These are phyloP conservation scores for Graphilbum sp. DNA, from an alignment of 2,329 filamentous ascomycete species.

Conservation along the genomic window DNA sequence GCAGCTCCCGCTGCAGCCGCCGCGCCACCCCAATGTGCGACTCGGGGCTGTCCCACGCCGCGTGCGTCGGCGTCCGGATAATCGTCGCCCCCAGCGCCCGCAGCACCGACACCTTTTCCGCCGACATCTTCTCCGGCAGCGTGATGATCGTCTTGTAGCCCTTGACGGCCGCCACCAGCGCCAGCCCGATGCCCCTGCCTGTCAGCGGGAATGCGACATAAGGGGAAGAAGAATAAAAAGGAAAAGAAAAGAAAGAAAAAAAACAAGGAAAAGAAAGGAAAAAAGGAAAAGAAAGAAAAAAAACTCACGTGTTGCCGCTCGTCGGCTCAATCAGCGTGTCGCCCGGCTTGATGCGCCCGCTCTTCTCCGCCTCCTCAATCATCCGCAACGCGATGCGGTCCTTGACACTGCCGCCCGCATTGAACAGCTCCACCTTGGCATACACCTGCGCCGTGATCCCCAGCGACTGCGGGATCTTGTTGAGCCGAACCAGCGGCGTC, in stretches of 20 bases:
- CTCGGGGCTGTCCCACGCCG: slow-evolving; percentile 86
- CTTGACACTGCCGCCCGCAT: slow-evolving; percentile 85
- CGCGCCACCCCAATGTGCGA: slow-evolving; percentile 92
- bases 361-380: slow-evolving; percentile 88
- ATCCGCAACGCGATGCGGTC: slow-evolving; percentile 92
- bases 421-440: slow-evolving; percentile 85
- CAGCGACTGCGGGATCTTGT: slow-evolving; percentile 79
- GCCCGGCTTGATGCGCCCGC: slow-evolving; percentile 86
- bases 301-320: slow-evolving; percentile 69
- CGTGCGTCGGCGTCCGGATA: slow-evolving; percentile 91
- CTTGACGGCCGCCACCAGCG: slow-evolving; percentile 87
- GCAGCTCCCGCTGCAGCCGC: slow-evolving; percentile 83
- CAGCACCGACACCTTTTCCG: slow-evolving; percentile 91
- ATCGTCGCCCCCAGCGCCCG: slow-evolving; percentile 91
- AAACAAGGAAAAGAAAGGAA: slow-evolving; percentile 18
- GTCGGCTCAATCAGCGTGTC: slow-evolving; percentile 97
- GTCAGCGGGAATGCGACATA: slow-evolving; percentile 11
- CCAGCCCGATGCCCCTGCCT: slow-evolving; percentile 66
- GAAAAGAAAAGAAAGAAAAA: slow-evolving; percentile 9
- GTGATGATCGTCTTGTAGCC: slow-evolving; percentile 99
- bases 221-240: slow-evolving; percentile 14
- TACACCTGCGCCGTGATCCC: slow-evolving; percentile 83
- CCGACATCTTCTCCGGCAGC: slow-evolving; percentile 97
- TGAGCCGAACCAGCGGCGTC: slow-evolving; percentile 86
- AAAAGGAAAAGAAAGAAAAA: slow-evolving; percentile 9